A percentile compares a stretch with the other conserved stretches of the same genome.
These are phyloP conservation scores for Pilatotrama ljubarskyi DNA, from an alignment of 768 basidiomycete genomes.

Conservation along the genomic window DNA sequence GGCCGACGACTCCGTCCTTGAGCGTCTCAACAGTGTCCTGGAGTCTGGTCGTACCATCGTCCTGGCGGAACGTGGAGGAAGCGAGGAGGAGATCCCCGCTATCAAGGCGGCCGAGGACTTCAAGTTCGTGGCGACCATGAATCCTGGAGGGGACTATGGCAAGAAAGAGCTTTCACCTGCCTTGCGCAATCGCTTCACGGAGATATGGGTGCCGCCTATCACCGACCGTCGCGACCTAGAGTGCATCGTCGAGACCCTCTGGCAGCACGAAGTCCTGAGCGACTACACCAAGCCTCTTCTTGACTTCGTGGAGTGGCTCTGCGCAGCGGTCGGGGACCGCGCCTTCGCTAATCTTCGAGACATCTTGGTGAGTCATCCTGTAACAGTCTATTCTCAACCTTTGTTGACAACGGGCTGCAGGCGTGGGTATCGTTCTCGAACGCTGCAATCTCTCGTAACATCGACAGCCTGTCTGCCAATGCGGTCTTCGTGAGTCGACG, in stretches of 20 bases:
- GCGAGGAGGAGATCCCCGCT: conserved; percentile 62
- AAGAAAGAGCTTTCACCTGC: conserved; percentile 99
- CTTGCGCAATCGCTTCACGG: conserved; percentile 95
- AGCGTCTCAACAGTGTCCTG: conserved; percentile 95
- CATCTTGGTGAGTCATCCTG: conserved; percentile 61
- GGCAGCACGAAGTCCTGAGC: conserved; percentile 57
- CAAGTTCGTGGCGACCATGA: conserved; percentile 97
- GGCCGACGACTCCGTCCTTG: conserved; percentile 96
- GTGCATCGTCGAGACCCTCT: conserved; percentile 72
- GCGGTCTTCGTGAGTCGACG: conserved; percentile 66
- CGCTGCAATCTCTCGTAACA: conserved; percentile 34
- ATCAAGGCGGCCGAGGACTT: conserved; percentile 69
- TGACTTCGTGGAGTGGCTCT: conserved; percentile 83
- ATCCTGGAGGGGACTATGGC: conserved; percentile 98
- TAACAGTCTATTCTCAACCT: neutral
- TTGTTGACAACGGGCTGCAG: conserved; percentile 39
- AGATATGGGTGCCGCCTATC: conserved; percentile 95
- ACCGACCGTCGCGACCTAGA: conserved; percentile 71
- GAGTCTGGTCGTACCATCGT: conserved; percentile 88
- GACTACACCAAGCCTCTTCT: conserved; percentile 63
- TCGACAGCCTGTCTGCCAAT: conserved; percentile 35
- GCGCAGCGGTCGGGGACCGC: conserved; percentile 54
- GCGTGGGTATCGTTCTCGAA: conserved; percentile 94
- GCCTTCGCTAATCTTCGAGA: conserved; percentile 81
- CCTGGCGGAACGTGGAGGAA: conserved; percentile 89